A percentile compares a stretch with the other conserved stretches of the same genome.
Conservation (phyloP, 192 early-diverging fungal species). For the Mycoemilia scoparia region DNA sequence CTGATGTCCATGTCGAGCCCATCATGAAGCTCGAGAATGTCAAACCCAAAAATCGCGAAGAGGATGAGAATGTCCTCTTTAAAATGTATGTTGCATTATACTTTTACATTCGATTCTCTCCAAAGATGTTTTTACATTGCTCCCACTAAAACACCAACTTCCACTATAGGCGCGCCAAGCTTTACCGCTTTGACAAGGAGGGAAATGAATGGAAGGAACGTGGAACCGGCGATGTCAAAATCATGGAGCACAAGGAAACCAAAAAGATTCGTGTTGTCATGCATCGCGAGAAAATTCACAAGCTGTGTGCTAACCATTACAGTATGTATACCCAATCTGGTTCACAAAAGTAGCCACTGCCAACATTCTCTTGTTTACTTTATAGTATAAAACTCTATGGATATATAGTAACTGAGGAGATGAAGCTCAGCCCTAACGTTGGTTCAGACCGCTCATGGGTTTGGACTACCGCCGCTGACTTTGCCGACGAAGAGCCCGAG, state of each 20-base stretch:
- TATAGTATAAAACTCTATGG: slow-evolving; percentile 7
- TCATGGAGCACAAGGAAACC: slow-evolving; percentile 80
- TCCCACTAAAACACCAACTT: too few species aligned
- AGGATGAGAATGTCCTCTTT: slow-evolving; percentile 83
- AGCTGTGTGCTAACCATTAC: slow-evolving; percentile 98
- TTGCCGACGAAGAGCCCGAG: slow-evolving; percentile 73
- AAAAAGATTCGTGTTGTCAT: slow-evolving; percentile 90
- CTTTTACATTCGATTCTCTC: neutral
- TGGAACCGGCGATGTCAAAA: slow-evolving; percentile 92
- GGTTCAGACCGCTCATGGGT: slow-evolving; percentile 99
- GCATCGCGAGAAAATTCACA: slow-evolving; percentile 95
- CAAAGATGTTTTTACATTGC: too few species aligned
- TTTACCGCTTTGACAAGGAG: slow-evolving; percentile 90
- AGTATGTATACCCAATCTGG: too few species aligned
- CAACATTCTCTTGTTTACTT: neutral
- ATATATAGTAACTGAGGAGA: slow-evolving; percentile 69
- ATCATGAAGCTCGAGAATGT: slow-evolving; percentile 84
- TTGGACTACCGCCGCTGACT: slow-evolving; percentile 76
- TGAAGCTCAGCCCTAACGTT: slow-evolving; percentile 84
- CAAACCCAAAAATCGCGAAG: slow-evolving; percentile 87
- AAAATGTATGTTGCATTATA: slow-evolving; percentile 49
- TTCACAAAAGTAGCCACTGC: slow-evolving; percentile 2
- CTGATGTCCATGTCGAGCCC: slow-evolving; percentile 92
- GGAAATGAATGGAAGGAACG: slow-evolving; percentile 98
- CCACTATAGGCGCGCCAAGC: slow-evolving; percentile 75